Evolutionary conservation across 768 basidiomycete species (phyloP), one percentile per base, ranked within the genome.

Genomic region (Calocera cornea): DNA sequence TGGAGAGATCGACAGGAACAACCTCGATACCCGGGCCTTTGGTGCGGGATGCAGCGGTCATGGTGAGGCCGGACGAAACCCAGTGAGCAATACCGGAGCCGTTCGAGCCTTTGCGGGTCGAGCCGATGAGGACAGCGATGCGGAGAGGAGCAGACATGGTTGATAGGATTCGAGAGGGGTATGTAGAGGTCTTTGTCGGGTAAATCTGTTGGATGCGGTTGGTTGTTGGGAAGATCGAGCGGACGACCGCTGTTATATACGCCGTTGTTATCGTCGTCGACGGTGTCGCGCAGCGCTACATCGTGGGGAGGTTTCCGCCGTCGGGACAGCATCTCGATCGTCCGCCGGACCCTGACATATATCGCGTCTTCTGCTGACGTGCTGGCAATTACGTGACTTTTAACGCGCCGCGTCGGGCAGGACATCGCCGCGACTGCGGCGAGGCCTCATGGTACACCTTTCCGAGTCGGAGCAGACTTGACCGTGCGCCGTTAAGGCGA

Each of bases 41-140:
- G 31, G 54, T 27, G 31, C 31, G 54, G 11, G 54, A 2, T 8
- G 54, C 54, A 19, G 31, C 54, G 54, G 31, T 27, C 54, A 10
- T 31, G 27, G 11, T 33, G 7, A 60, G 54, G 14, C 54, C 54
- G 27, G 54, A 60, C 31, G 54, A 60, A 10, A 60, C 54, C 54
- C 54, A 60, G 54, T 60, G 24, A 5, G 54, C 2, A 19, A 60
- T 33, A 19, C 54, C 54, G 14, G 5, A 8, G 54, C 54, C 54
- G 31, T 60, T 60, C 31, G 27, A 27, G 54, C 54, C 54, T 33
- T 60, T 60, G 54, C 54, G 54, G 31, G 54, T 60, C 54, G 54
- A 60, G 54, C 54, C 54, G 10, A 60, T 33, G 54, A 60, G 31
- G 19, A 60, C 54, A 5, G 54, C 54, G 31, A 60, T 60, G 10